Conservation (phyloP, 176 grass and related monocot species). For the Pharus latifolius region DNA sequence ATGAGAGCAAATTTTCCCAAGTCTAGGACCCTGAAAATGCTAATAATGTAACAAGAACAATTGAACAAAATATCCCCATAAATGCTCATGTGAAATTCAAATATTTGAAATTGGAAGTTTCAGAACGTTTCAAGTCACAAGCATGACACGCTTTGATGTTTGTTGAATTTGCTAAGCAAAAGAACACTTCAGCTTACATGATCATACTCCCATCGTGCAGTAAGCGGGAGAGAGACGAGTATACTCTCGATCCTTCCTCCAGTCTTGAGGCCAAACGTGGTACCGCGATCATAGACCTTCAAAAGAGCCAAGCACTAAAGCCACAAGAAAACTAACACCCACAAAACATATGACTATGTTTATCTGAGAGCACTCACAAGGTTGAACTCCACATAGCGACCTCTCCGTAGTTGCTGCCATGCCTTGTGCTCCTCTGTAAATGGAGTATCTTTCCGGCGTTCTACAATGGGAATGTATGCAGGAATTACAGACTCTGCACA, state of each 20-base stretch:
- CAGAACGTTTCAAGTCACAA: background rate
- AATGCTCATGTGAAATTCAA: background rate
- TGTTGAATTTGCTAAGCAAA: background rate
- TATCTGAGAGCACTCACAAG: constrained; percentile 42
- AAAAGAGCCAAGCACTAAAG: background rate
- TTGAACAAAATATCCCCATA: background rate
- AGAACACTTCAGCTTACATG: constrained; percentile 50
- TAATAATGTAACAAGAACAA: background rate
- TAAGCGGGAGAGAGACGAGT: constrained; percentile 83
- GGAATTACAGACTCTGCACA: constrained; percentile 85
- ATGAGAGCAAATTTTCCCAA: background rate
- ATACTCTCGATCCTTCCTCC: constrained; percentile 97
- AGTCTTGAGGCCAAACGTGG: constrained; percentile 95
- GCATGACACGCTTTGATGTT: too few species aligned
- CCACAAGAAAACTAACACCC: background rate
- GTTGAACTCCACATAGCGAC: constrained; percentile 97
- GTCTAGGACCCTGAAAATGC: background rate
- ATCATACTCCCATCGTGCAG: constrained; percentile 86
- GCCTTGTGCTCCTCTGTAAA: constrained; percentile 84
- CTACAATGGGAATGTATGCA: constrained; percentile 86
- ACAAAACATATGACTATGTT: background rate
- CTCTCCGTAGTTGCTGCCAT: constrained; percentile 92
- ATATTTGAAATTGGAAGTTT: background rate
- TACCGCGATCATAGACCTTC: constrained; percentile 95
- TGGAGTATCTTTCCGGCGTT: constrained; percentile 76